A percentile compares a stretch with the other conserved stretches of the same genome.
Conservation (phyloP, 495 filamentous ascomycete species). For the Aspergillus sparsus region DNA sequence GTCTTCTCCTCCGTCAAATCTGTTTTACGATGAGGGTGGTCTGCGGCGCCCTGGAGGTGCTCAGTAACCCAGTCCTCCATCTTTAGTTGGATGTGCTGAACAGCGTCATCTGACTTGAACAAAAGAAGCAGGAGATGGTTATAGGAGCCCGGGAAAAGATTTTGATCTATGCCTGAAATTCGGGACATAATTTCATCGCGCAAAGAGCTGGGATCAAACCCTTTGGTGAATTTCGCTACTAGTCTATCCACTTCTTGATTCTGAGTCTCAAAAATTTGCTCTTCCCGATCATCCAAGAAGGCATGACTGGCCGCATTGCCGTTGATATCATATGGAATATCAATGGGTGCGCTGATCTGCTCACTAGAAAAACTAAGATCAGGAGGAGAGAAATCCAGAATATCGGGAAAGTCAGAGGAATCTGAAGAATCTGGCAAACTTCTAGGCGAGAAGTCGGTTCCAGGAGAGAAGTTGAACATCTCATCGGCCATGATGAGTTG, state of each 20-base stretch:
- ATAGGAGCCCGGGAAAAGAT: constrained; percentile 28
- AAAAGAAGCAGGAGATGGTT: constrained; percentile 29
- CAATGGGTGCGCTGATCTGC: constrained; percentile 1
- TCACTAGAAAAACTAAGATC: neutral
- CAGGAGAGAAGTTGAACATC: too few species aligned
- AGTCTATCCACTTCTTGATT: constrained; percentile 18
- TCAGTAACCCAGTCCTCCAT: constrained; percentile 23
- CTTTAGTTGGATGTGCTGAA: constrained; percentile 22
- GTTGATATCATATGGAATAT: constrained; percentile 17
- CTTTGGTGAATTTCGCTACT: constrained; percentile 25
- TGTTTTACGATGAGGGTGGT: constrained; percentile 8
- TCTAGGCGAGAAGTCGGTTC: too few species aligned
- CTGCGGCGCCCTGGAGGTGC: constrained; percentile 7
- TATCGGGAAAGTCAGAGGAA: neutral
- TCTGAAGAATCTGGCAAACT: neutral
- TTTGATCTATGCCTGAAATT: constrained; percentile 15
- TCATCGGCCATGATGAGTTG: too few species aligned
- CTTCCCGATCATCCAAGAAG: constrained; percentile 18
- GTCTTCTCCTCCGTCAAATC: constrained; percentile 21
- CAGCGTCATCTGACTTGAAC: constrained; percentile 11
- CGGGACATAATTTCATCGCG: constrained; percentile 7
- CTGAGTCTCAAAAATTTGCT: constrained; percentile 18
- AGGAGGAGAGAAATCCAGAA: constrained; percentile 1
- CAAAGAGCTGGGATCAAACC: constrained; percentile 28
- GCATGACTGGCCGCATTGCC: neutral